Percentiles rank a stretch among this genome's conserved stretches.
These are phyloP conservation scores for Fusarium sp. DNA, from an alignment of 2,329 filamentous ascomycete genomes.

Conservation along the genomic window DNA sequence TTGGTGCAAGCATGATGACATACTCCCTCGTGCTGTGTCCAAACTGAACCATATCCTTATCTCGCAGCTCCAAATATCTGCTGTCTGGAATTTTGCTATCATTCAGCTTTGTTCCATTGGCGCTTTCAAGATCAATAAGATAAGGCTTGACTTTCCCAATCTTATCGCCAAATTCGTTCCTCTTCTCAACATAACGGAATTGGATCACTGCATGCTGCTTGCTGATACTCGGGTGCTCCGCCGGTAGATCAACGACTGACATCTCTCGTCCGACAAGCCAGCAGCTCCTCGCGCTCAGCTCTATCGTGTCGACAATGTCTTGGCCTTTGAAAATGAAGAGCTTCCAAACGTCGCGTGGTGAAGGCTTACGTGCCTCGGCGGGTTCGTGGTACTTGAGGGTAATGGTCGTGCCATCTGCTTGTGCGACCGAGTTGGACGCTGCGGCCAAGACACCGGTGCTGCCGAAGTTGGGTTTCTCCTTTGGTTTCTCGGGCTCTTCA, in stretches of 20 bases:
- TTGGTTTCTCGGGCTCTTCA: conserved; percentile 65
- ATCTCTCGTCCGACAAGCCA: conserved; percentile 90
- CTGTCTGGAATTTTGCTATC: conserved; percentile 77
- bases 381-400: conserved; percentile 97
- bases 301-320: conserved; percentile 83
- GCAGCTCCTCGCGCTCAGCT: conserved; percentile 80
- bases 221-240: conserved; percentile 92
- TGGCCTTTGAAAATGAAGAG: conserved; percentile 91
- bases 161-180: conserved; percentile 88
- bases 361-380: conserved; percentile 88
- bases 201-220: conserved; percentile 97
- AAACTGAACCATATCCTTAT: conserved; percentile 91
- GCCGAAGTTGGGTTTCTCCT: conserved; percentile 89
- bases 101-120: conserved; percentile 89
- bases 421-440: conserved; percentile 80
- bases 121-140: conserved; percentile 91
- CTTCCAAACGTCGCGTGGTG: conserved; percentile 82
- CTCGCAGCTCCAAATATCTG: conserved; percentile 85
- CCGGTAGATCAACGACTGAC: conserved; percentile 81
- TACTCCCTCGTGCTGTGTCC: conserved; percentile 92
- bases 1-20: conserved; percentile 84
- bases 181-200: conserved; percentile 85
- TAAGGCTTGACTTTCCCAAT: conserved; percentile 85
- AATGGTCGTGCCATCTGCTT: conserved; percentile 78
- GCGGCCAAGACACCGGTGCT: conserved; percentile 85